These are phyloP conservation scores for Coprinopsis cinerea DNA, from an alignment of 768 basidiomycete species.

Conservation along the genomic window DNA sequence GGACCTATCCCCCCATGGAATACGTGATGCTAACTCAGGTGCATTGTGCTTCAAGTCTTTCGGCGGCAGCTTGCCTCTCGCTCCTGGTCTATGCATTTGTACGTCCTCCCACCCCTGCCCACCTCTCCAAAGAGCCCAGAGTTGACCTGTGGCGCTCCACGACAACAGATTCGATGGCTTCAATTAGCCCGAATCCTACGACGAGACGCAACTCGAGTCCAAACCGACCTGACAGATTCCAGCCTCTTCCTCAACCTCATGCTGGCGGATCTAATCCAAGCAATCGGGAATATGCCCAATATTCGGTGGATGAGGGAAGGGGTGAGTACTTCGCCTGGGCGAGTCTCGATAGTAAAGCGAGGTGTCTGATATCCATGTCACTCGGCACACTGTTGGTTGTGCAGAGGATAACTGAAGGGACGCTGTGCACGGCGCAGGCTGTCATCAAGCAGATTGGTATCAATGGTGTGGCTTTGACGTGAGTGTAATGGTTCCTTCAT, in stretches of 20 bases:
- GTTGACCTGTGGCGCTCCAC: no score
- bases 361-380: not conserved
- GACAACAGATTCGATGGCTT: slow-evolving; percentile 16
- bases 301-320: slow-evolving; percentile 34
- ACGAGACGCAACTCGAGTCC: slow-evolving; percentile 6
- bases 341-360: not conserved
- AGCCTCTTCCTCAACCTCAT: slow-evolving; percentile 44
- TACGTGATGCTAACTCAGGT: not conserved
- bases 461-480: slow-evolving; percentile 39
- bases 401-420: slow-evolving; percentile 28
- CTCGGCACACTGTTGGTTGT: not conserved
- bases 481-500: slow-evolving; percentile 14
- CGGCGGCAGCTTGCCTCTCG: slow-evolving; percentile 15
- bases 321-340: slow-evolving; percentile 16
- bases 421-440: slow-evolving; percentile 41
- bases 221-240: slow-evolving; percentile 25
- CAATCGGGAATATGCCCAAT: slow-evolving; percentile 37
- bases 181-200: slow-evolving; percentile 13
- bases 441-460: slow-evolving; percentile 43
- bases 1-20: not conserved
- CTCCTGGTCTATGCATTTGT: slow-evolving; percentile 23
- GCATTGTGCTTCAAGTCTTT: slow-evolving; percentile 11
- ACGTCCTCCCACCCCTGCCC: slow-evolving; percentile 8
- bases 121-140: no score
- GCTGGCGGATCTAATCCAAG: slow-evolving; percentile 42